Evolutionary conservation across 495 filamentous ascomycete species (phyloP), one percentile per base, ranked within the genome.

Genomic region (Bacidia gigantensis): DNA sequence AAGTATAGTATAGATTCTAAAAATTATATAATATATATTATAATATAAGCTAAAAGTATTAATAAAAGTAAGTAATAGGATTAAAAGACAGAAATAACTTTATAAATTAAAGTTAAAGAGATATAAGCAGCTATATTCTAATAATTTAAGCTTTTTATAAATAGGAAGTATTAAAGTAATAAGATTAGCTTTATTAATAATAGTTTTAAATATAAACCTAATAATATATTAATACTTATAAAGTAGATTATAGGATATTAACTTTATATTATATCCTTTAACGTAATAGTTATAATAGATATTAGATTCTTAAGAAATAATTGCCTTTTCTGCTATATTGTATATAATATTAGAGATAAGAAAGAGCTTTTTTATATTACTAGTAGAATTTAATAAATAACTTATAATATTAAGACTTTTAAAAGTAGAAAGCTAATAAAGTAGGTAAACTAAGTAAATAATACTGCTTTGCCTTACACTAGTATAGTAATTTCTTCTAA

Each of bases 1-100:
- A 21, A 51, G 41, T 1, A 26, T 51, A 41, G 43, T 51, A 51
- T 51, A 51, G n/a, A 51, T 43, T 3, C n/a, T 51, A 29, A 51
- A 42, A 18, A 43, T 23, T 24, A 40, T 11, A 24, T n/a, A 11
- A 43, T 51, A 51, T 42, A 51, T 51, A 41, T 51, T 51, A 32
- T 26, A 20, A 50, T 50, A 50, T 39, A 50, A 50, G n/a, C 17
- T 35, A 35, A 50, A 50, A 1, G 3, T 17, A 21, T 50, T 21
- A 21, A 50, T 50, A 39, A 50, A 50, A 17, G 18, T 50, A 38
- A 50, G 23, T 32, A 50, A 11, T 0, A 17, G 23, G 17, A 50
- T 50, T 32, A 17, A 50, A 21, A 50, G n/a, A 39, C 14, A 35
- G 14, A 35, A 35, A 35, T 35, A 35, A 35, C 9, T 35, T 21